phyloP scores from a whole-genome alignment of 169 alveolate genomes.

The Eimeria tenella region DNA sequence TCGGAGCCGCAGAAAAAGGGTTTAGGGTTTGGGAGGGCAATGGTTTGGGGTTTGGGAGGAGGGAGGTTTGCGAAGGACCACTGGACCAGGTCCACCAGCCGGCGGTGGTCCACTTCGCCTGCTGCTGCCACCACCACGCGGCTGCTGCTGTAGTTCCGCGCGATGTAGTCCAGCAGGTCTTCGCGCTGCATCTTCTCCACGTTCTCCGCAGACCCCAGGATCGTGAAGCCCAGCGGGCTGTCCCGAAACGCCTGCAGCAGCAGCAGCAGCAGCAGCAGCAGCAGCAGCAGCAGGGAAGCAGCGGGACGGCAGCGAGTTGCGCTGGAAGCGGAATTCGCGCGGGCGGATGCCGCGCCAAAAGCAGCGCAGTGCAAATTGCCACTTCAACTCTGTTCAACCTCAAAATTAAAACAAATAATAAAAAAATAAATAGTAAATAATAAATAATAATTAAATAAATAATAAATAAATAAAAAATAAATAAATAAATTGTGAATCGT shows the following conservation, averaged over 20 bases:
- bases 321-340: too few species aligned
- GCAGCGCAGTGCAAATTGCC: too few species aligned
- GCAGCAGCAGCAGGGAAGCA: too few species aligned
- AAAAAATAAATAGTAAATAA: neutral
- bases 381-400: too few species aligned
- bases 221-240: conserved; percentile 95
- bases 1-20: conserved; percentile 79
- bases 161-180: conserved; percentile 92
- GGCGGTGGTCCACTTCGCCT: conserved; percentile 74
- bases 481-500: neutral
- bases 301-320: too few species aligned
- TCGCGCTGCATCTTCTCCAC: conserved; percentile 90
- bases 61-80: conserved; percentile 58
- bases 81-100: conserved; percentile 69
- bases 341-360: too few species aligned
- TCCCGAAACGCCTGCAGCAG: conserved; percentile 90
- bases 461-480: neutral
- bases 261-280: too few species aligned
- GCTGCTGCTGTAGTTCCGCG: conserved; percentile 94
- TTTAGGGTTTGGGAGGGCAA: conserved; percentile 45
- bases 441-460: neutral
- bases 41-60: conserved; percentile 16
- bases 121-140: conserved; percentile 86
- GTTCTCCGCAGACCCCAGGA: conserved; percentile 93
- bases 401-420: neutral